These are phyloP conservation scores for Ascochyta fabae DNA, from an alignment of 2,329 filamentous ascomycete genomes.

Conservation along the genomic window DNA sequence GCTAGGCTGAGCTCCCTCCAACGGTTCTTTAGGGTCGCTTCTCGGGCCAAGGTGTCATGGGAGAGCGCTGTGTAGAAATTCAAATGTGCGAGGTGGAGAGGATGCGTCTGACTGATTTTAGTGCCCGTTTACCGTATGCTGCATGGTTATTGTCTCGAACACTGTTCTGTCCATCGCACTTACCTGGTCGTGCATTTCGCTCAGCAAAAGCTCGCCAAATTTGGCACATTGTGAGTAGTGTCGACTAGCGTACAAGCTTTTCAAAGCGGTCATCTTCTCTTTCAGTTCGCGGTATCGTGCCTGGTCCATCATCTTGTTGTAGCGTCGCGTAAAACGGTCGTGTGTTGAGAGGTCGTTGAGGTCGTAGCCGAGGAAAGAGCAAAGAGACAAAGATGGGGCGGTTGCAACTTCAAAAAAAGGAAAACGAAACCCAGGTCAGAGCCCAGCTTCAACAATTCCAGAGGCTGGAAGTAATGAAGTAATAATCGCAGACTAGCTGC, in stretches of 20 bases:
- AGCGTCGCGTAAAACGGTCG: background rate
- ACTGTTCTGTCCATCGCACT: background rate
- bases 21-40: constrained; percentile 42
- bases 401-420: background rate
- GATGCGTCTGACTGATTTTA: constrained; percentile 36
- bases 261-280: constrained; percentile 36
- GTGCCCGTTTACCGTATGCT: background rate
- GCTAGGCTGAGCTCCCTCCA: constrained; percentile 40
- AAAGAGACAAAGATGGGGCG: background rate
- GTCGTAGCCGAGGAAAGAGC: background rate
- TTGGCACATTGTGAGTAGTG: constrained; percentile 48
- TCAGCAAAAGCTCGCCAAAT: constrained; percentile 33
- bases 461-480: constrained; percentile 16
- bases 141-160: background rate
- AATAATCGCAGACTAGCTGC: constrained; percentile 14
- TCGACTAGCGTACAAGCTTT: constrained; percentile 41
- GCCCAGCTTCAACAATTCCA: constrained; percentile 5
- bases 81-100: constrained; percentile 43
- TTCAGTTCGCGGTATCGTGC: constrained; percentile 29
- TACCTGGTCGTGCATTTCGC: constrained; percentile 32
- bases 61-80: constrained; percentile 49
- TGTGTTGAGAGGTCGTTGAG: background rate
- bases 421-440: background rate
- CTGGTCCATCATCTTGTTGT: constrained; percentile 1
- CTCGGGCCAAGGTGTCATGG: constrained; percentile 46